Conservation (phyloP, 2,329 filamentous ascomycete genomes). For the Epichloe scottii region DNA sequence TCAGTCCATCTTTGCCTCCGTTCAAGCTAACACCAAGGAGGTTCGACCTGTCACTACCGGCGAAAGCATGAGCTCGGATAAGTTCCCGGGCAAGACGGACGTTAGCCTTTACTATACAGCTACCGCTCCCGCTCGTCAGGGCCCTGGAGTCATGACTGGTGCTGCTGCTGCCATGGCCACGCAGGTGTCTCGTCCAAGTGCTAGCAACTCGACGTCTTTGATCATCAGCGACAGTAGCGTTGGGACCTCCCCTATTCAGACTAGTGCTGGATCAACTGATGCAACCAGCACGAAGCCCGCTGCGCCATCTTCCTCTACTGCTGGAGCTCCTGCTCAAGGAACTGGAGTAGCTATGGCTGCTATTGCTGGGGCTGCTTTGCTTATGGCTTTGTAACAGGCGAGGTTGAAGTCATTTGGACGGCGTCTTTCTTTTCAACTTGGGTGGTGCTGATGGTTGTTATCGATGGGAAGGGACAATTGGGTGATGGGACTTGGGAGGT, state of each 20-base stretch:
- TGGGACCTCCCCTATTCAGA: background rate
- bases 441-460: background rate
- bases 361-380: slow-evolving; percentile 16
- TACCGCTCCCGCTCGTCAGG: slow-evolving; percentile 18
- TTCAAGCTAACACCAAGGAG: slow-evolving; percentile 12
- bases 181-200: slow-evolving; percentile 10
- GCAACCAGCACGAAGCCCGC: background rate
- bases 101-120: slow-evolving; percentile 31
- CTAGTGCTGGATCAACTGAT: background rate
- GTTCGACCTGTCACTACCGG: slow-evolving; percentile 16
- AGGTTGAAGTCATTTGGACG: background rate
- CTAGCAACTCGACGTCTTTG: slow-evolving; percentile 4
- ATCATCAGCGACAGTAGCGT: slow-evolving; percentile 2
- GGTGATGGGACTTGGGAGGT: background rate
- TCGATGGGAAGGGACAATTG: background rate
- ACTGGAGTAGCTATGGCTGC: slow-evolving; percentile 13
- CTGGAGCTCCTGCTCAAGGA: slow-evolving; percentile 15
- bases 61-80: slow-evolving; percentile 19
- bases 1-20: slow-evolving; percentile 20
- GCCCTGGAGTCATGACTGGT: slow-evolving; percentile 29
- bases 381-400: slow-evolving; percentile 15
- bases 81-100: slow-evolving; percentile 23
- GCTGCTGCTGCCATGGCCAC: slow-evolving; percentile 24
- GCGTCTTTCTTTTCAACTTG: background rate
- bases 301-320: slow-evolving; percentile 4